Conservation (phyloP, 1,284 basidiomycete genomes). For the Macrocystidia cucumis region DNA sequence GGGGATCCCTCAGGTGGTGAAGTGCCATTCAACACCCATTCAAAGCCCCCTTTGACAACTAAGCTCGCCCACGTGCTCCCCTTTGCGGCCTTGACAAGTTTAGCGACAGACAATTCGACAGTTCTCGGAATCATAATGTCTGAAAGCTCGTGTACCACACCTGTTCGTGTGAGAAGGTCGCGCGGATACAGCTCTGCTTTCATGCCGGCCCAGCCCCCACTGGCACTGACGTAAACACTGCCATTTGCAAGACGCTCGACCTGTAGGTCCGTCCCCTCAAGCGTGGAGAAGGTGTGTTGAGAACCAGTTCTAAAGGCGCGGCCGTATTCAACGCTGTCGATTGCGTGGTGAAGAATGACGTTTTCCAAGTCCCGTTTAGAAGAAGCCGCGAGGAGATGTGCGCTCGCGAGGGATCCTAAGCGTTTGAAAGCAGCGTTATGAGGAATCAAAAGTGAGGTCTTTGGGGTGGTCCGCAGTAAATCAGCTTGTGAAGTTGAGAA, state of each 20-base stretch:
- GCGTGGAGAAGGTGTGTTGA: conserved; percentile 59
- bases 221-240: conserved; percentile 45
- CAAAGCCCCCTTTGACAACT: conserved; percentile 76
- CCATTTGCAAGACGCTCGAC: conserved; percentile 44
- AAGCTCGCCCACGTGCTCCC: conserved; percentile 84
- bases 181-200: conserved; percentile 43
- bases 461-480: conserved; percentile 57
- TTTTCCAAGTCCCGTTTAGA: conserved; percentile 75
- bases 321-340: conserved; percentile 75
- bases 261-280: conserved; percentile 70
- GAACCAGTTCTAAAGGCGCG: conserved; percentile 54
- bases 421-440: conserved; percentile 83
- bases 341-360: conserved; percentile 81
- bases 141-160: conserved; percentile 85
- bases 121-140: conserved; percentile 89
- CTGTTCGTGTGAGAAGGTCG: conserved; percentile 81
- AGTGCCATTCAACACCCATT: conserved; percentile 86
- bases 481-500: conserved; percentile 81
- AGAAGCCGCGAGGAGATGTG: conserved; percentile 73
- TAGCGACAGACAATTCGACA: conserved; percentile 80
- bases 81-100: conserved; percentile 85
- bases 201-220: conserved; percentile 73
- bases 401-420: conserved; percentile 80
- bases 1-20: conserved; percentile 57
- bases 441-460: conserved; percentile 83